Conservation (phyloP, 139 green algal genomes). For the Edaphochlamys debaryana region DNA sequence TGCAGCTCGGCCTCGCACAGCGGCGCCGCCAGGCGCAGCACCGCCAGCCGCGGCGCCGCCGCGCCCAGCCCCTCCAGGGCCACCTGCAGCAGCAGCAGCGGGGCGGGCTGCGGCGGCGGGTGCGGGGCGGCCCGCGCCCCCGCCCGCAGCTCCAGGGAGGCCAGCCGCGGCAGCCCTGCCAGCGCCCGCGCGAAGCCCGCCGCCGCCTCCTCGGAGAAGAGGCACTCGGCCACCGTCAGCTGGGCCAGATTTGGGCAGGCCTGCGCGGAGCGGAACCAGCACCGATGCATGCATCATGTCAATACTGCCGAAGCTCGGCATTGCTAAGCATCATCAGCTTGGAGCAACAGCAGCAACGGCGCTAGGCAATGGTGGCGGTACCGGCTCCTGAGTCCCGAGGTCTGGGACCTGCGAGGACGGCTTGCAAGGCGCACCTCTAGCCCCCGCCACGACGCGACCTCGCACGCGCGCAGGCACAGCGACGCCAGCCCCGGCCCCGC, state of each 20-base stretch:
- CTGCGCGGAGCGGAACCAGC: no score
- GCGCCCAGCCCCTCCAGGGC: background rate
- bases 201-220: background rate
- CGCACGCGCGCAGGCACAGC: slow-evolving; percentile 23
- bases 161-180: slow-evolving; percentile 5
- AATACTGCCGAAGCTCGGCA: no score
- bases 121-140: background rate
- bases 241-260: background rate
- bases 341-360: no score
- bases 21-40: background rate
- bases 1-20: background rate
- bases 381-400: no score
- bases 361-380: no score
- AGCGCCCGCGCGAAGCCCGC: background rate
- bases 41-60: background rate
- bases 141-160: slow-evolving; percentile 4
- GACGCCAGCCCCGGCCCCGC: background rate
- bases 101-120: background rate
- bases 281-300: no score
- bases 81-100: background rate
- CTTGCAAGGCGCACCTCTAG: slow-evolving; percentile 5
- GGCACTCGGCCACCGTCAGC: background rate
- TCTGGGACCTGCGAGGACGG: no score
- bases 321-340: no score
- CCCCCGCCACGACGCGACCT: slow-evolving; percentile 8